Base-by-base conservation (phyloP, 257 asterid genomes). In the Catharanthus roseus region DNA sequence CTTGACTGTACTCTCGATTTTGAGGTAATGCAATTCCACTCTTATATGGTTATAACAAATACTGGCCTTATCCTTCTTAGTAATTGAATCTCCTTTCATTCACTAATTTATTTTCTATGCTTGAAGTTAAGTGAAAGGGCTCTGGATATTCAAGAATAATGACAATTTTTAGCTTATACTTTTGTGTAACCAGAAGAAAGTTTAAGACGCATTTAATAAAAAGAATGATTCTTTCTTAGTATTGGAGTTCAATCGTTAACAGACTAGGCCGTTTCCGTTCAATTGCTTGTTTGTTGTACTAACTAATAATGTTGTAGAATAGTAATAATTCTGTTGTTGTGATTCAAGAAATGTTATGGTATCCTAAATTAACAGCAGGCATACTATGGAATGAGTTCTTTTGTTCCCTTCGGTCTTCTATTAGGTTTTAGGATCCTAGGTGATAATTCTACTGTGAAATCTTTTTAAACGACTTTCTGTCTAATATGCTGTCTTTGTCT, bases 1-100 rank as follows among this genome's bases (percentile, higher is more conserved):
- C 92, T 86, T 51, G 97, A 93, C 75, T 86, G 87, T 83, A 86
- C 97, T 57, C 93, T 93, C 69, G 98, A 93, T 72, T 77, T 67
- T 70, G 97, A 93, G 96, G 98, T 93, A 60, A n/a, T 41, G 7
- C 13, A n/a, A 67, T 45, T n/a, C 41, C 11, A 18, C 44, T 29
- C 55, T 24, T 45, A 39, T 36, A 23, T 39, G 10, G 10, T 10
- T 65, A n/a, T 55, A 38, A 45, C 51, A 11, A 6, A 11, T 13
- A 5, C 51, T 13, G 49, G 51, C 55, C 3, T 49, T 13, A 16
- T 16, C 55, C 12, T 10, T 10, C 24, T 18, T 49, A 49, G 18
- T 15, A 15, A 49, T 16, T 44, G 10, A n/a, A 49, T 1, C 11
- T 3, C 18, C 54, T 49, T 49, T 2, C 23, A 1, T 18, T 4